Evolutionary conservation across 2,329 filamentous ascomycete species (phyloP).

Genomic region (Calonectria honghensis): DNA sequence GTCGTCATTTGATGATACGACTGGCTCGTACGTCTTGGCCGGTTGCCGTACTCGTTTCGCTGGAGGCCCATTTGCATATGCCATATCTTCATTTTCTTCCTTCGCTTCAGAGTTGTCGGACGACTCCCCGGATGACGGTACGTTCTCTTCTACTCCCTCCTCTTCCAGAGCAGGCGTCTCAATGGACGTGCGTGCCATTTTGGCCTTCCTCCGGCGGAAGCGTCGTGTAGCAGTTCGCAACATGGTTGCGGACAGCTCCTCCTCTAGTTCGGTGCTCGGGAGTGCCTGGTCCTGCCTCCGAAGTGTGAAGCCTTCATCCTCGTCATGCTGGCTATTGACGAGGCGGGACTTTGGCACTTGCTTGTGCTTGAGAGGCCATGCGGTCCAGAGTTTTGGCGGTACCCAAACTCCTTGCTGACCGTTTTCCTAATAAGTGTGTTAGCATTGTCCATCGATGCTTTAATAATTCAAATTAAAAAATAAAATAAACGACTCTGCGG

Average conservation of each 20-base stretch:
- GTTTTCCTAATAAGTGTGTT: conserved; percentile 49
- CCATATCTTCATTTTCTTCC: conserved; percentile 47
- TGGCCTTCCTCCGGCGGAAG: conserved; percentile 64
- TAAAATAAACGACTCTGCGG: not conserved
- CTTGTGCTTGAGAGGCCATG: conserved; percentile 84
- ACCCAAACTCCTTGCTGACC: conserved; percentile 64
- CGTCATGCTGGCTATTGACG: conserved; percentile 65
- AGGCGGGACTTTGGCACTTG: conserved; percentile 77
- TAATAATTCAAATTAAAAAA: not conserved
- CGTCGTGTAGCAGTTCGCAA: conserved; percentile 80
- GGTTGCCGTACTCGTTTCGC: not conserved
- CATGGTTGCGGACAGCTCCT: conserved; percentile 80
- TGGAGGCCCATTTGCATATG: conserved; percentile 27
- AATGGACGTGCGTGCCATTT: conserved; percentile 48
- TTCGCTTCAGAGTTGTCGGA: conserved; percentile 44
- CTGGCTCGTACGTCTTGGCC: conserved; percentile 65
- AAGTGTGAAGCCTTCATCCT: conserved; percentile 71
- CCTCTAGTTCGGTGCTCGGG: conserved; percentile 79
- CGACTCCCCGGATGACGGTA: conserved; percentile 43
- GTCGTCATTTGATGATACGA: conserved; percentile 82
- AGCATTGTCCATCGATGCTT: not conserved
- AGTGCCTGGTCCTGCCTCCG: conserved; percentile 64
- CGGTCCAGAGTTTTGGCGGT: conserved; percentile 82
- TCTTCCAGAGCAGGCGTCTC: conserved; percentile 40
- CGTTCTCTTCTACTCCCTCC: conserved; percentile 32